A percentile compares a stretch with the other conserved stretches of the same genome.
Conservation (phyloP, 164 flowering plant species). For the Litsea cubeba region DNA sequence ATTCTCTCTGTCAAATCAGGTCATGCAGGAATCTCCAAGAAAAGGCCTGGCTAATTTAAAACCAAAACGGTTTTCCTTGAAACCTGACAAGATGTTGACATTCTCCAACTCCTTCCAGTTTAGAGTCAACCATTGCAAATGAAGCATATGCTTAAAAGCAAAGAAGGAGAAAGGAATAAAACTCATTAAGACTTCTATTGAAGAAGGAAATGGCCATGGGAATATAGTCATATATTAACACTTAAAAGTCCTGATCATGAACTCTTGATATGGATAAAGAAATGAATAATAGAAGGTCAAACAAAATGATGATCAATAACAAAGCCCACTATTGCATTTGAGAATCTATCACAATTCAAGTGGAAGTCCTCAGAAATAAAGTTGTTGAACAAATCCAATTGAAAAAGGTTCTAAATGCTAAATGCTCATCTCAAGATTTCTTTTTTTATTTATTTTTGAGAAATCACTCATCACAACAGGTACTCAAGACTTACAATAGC, state of each 20-base stretch:
- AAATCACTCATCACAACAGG: too few species aligned
- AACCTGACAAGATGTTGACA: slow-evolving; percentile 30
- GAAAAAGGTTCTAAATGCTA: too few species aligned
- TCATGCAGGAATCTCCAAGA: slow-evolving; percentile 29
- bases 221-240: not conserved
- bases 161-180: slow-evolving; percentile 1
- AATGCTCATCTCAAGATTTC: too few species aligned
- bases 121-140: slow-evolving; percentile 14
- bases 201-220: slow-evolving; percentile 10
- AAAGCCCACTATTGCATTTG: too few species aligned
- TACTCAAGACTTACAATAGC: not conserved
- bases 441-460: too few species aligned
- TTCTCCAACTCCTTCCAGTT: slow-evolving; percentile 17
- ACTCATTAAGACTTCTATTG: slow-evolving; percentile 10
- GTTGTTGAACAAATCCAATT: too few species aligned
- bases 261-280: not conserved
- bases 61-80: slow-evolving; percentile 11
- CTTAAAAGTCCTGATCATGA: not conserved
- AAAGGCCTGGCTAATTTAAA: slow-evolving; percentile 20
- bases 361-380: too few species aligned
- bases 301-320: too few species aligned
- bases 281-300: too few species aligned
- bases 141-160: slow-evolving; percentile 13
- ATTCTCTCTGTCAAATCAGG: slow-evolving; percentile 22
- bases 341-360: too few species aligned